These are phyloP conservation scores for Calophaca sinica DNA, from an alignment of 306 rosid species.

Conservation along the genomic window DNA sequence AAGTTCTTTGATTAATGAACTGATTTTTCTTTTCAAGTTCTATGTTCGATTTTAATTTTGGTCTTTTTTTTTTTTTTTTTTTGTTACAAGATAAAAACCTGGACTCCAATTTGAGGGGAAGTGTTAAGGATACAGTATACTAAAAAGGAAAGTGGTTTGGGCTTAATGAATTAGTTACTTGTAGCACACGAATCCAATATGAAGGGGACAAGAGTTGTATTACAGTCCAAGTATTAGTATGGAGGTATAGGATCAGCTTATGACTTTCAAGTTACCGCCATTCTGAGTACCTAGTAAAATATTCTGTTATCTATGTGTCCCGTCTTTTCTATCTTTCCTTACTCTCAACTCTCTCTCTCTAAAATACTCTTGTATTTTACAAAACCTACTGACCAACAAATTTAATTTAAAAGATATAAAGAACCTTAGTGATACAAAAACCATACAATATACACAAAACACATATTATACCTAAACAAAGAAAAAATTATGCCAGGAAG, in stretches of 20 bases:
- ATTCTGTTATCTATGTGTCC: not conserved
- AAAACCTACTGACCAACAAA: conserved; percentile 11
- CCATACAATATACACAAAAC: too few species aligned
- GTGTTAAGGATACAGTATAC: not conserved
- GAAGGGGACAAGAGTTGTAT: conserved; percentile 3
- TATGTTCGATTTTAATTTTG: not conserved
- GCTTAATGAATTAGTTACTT: too few species aligned
- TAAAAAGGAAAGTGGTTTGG: not conserved
- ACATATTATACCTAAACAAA: too few species aligned
- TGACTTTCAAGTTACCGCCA: too few species aligned
- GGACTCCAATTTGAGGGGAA: conserved; percentile 16
- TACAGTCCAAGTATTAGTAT: conserved; percentile 20
- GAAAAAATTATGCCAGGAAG: conserved; percentile 24
- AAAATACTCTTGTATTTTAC: not conserved
- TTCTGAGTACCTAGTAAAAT: not conserved
- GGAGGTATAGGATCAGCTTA: not conserved
- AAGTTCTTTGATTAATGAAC: conserved; percentile 4
- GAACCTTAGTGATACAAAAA: not conserved
- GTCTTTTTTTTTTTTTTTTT: not conserved
- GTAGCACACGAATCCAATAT: not conserved
- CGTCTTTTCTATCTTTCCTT: conserved; percentile 9
- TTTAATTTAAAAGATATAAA: conserved; percentile 19
- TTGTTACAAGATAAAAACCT: conserved; percentile 1
- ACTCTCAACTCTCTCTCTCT: not conserved
- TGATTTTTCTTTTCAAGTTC: conserved; percentile 9